Base-by-base conservation (phyloP, 2,329 filamentous ascomycete species). In the Fusarium falciforme region DNA sequence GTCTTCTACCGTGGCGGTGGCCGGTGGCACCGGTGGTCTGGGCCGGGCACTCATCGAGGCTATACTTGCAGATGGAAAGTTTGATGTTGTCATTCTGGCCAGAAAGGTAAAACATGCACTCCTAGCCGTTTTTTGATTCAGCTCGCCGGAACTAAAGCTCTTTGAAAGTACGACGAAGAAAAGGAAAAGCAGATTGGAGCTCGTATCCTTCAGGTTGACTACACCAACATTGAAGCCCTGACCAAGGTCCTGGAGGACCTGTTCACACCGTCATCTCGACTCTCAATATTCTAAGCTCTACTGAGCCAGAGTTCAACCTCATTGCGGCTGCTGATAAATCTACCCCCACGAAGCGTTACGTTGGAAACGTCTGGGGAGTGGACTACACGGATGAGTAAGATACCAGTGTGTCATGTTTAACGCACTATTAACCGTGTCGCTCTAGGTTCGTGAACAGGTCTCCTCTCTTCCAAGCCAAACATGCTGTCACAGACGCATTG, bases 251-350 rank as follows among this genome's bases (percentile, higher is more conserved):
- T 83, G 4, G 79, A 80, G 52, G 75, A 79, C 40, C 82, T 0
- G 73, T 87, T 17, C 78, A 87, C 59, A 87, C 84, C 0, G 76
- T 87, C 49, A 83, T 88, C 29, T 87, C 84, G 0, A 77, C 83
- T 3, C 78, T 87, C 16, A 31, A 20, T 33, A 73, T 17, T 77
- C 42, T 29, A 3, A 84, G 9, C 25, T 17, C 64, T 68, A 77
- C 60, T 68, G 20, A 71, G 74, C 61, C 77, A 33, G 40, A 65
- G 55, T 5, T 84, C 11, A 83, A 85, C 33, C 79, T 88, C 20
- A 84, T 87, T 55, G 73, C 79, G 9, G 86, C 86, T 1, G 84
- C 85, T 0, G 84, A 83, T 25, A 71, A 73, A 20, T 84, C 85
- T 1, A 68, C 55, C 4, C 63, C 70, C 1, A 86, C 85, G 0